phyloP scores from a whole-genome alignment of 2,329 filamentous ascomycete genomes.

The Diaporthe citrichinensis region DNA sequence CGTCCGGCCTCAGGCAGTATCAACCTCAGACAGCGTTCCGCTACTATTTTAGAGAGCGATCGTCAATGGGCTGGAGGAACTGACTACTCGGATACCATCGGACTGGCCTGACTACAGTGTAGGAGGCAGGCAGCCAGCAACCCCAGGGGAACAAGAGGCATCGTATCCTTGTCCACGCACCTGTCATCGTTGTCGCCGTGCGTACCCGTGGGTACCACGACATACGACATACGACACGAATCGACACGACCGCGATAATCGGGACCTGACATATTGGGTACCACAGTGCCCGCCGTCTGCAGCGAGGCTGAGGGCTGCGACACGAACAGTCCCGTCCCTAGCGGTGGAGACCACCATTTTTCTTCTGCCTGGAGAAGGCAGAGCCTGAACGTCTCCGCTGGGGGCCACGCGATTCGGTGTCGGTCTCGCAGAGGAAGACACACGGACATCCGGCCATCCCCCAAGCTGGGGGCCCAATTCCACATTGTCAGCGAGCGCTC shows the following conservation, averaged over 20 bases:
- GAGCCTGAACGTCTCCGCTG: slow-evolving; percentile 7
- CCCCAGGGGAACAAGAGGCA: not conserved
- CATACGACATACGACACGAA: slow-evolving; percentile 31
- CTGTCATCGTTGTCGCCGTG: slow-evolving; percentile 7
- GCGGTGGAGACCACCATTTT: not conserved
- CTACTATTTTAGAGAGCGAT: slow-evolving; percentile 27
- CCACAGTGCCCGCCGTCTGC: slow-evolving; percentile 12
- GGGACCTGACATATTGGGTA: slow-evolving; percentile 36
- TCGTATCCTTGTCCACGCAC: not conserved
- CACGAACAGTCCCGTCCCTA: not conserved
- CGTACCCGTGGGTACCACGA: slow-evolving; percentile 27
- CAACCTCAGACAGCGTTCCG: slow-evolving; percentile 30
- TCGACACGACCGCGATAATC: slow-evolving; percentile 24
- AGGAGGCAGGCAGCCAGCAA: not conserved
- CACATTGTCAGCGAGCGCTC: not conserved
- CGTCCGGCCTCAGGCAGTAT: slow-evolving; percentile 3
- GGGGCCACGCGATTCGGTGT: not conserved
- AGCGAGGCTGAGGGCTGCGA: slow-evolving; percentile 21
- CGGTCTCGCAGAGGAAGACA: slow-evolving; percentile 9
- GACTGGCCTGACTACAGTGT: not conserved
- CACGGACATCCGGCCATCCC: slow-evolving; percentile 12
- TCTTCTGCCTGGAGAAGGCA: not conserved
- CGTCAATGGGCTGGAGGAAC: slow-evolving; percentile 10
- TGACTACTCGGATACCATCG: slow-evolving; percentile 16
- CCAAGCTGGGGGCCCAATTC: not conserved